phyloP scores from a whole-genome alignment of 2,329 filamentous ascomycete species.

The Alternaria sp. region DNA sequence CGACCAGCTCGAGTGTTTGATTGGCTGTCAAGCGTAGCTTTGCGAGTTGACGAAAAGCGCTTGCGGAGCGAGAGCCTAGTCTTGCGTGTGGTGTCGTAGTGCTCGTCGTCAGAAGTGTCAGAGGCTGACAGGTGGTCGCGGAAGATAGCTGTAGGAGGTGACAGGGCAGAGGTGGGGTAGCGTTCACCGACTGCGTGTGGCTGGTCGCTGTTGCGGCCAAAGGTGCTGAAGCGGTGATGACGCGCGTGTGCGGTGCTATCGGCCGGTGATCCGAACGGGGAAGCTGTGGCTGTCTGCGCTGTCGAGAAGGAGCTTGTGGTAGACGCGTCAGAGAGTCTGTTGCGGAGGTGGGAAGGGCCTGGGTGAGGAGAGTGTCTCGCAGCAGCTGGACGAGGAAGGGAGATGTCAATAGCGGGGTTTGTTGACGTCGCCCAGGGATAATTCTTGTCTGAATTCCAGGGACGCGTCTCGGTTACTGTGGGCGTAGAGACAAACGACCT shows the following conservation, averaged over 20 bases:
- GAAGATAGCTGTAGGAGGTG: conserved; percentile 47
- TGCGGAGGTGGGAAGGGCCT: conserved; percentile 39
- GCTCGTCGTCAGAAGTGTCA: conserved; percentile 38
- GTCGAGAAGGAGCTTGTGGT: conserved; percentile 28
- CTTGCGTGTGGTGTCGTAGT: conserved; percentile 28
- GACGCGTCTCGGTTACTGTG: conserved; percentile 46
- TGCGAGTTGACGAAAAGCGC: conserved; percentile 31
- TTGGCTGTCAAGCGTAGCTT: conserved; percentile 13
- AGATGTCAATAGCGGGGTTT: conserved; percentile 48
- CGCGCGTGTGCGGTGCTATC: conserved; percentile 19
- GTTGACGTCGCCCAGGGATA: conserved; percentile 53
- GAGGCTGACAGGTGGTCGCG: conserved; percentile 31
- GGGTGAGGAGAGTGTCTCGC: conserved; percentile 34
- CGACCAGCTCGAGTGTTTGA: conserved; percentile 12
- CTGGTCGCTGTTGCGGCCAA: conserved; percentile 32
- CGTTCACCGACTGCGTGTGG: conserved; percentile 54
- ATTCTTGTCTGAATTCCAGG: conserved; percentile 57
- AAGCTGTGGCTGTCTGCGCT: conserved; percentile 17
- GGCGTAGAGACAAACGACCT: conserved; percentile 34
- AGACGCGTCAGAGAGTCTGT: conserved; percentile 35
- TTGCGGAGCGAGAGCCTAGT: conserved; percentile 29
- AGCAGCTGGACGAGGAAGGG: conserved; percentile 46
- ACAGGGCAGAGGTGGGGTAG: conserved; percentile 56
- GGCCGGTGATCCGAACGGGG: conserved; percentile 19
- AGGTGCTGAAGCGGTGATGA: conserved; percentile 28